Percentiles rank a stretch among this genome's conserved stretches.
Conservation (phyloP, 352 stramenopile species). For the Phytopythium vexans region DNA sequence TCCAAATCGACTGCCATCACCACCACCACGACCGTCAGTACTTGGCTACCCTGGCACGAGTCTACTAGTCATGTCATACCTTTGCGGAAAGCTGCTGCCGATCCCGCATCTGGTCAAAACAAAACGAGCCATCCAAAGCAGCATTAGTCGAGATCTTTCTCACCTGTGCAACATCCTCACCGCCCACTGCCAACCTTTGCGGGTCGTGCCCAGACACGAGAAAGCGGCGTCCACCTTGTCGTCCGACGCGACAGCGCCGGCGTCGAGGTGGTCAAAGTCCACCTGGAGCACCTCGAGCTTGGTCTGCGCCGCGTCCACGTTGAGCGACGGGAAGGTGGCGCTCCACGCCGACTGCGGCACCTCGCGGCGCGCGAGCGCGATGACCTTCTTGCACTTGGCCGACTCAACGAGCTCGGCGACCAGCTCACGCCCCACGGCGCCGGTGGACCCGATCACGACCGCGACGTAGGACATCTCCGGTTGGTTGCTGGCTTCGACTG, state of each 20-base stretch:
- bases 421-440: conserved; percentile 68
- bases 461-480: conserved; percentile 38
- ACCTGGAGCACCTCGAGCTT: conserved; percentile 62
- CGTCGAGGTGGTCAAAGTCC: conserved; percentile 52
- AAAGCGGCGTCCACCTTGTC: conserved; percentile 67
- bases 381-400: conserved; percentile 59
- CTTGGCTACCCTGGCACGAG: not conserved
- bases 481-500: not conserved
- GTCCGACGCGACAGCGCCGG: conserved; percentile 19
- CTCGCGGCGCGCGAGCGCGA: conserved; percentile 62
- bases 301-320: conserved; percentile 28
- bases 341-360: conserved; percentile 43
- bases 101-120: conserved; percentile 36
- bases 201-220: conserved; percentile 69
- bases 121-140: not conserved
- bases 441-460: conserved; percentile 72
- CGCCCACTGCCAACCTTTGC: conserved; percentile 29
- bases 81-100: conserved; percentile 64
- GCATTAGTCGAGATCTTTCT: not conserved
- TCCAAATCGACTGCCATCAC: conserved; percentile 56
- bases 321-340: conserved; percentile 45
- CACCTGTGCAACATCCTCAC: not conserved
- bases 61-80: conserved; percentile 17
- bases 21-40: conserved; percentile 4
- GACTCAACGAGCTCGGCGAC: conserved; percentile 66